phyloP scores from a whole-genome alignment of 768 basidiomycete species.

The Omphalotus guepiniiformis region DNA sequence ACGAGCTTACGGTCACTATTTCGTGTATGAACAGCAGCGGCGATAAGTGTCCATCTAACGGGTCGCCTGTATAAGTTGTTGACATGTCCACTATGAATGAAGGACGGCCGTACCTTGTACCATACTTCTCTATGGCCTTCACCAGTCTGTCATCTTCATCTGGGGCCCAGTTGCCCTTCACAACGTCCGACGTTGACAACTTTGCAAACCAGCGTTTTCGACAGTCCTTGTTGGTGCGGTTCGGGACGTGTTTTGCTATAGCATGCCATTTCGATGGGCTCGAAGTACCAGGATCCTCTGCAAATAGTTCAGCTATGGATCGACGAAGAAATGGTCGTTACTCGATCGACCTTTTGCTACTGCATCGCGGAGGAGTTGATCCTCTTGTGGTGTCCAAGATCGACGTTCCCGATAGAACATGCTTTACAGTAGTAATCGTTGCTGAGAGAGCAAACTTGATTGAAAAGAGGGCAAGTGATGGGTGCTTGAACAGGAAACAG shows the following conservation, averaged over 20 bases:
- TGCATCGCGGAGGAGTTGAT: slow-evolving; percentile 14
- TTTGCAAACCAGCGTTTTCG: slow-evolving; percentile 31
- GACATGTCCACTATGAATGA: background rate
- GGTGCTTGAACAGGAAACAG: background rate
- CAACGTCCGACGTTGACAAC: slow-evolving; percentile 50
- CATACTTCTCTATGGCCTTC: slow-evolving; percentile 51
- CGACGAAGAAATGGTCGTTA: background rate
- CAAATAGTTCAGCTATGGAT: slow-evolving; percentile 10
- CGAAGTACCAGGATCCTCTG: slow-evolving; percentile 11
- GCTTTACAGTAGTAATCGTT: background rate
- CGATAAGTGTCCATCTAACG: slow-evolving; percentile 21
- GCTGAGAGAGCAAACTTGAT: background rate
- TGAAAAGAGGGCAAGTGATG: background rate
- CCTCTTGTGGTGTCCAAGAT: slow-evolving; percentile 14
- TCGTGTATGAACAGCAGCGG: slow-evolving; percentile 20
- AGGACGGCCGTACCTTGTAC: slow-evolving; percentile 38
- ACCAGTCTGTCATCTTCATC: slow-evolving; percentile 57
- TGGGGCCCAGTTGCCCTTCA: slow-evolving; percentile 57
- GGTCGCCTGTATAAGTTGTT: background rate
- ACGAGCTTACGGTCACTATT: slow-evolving; percentile 20
- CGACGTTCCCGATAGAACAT: slow-evolving; percentile 14
- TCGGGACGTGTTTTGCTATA: slow-evolving; percentile 18
- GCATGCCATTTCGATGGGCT: slow-evolving; percentile 14
- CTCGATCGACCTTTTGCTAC: slow-evolving; percentile 10
- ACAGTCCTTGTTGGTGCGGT: slow-evolving; percentile 24